Evolutionary conservation across 345 rosid species (phyloP), one percentile per base, ranked within the genome.

Genomic region (Carallia brachiata): DNA sequence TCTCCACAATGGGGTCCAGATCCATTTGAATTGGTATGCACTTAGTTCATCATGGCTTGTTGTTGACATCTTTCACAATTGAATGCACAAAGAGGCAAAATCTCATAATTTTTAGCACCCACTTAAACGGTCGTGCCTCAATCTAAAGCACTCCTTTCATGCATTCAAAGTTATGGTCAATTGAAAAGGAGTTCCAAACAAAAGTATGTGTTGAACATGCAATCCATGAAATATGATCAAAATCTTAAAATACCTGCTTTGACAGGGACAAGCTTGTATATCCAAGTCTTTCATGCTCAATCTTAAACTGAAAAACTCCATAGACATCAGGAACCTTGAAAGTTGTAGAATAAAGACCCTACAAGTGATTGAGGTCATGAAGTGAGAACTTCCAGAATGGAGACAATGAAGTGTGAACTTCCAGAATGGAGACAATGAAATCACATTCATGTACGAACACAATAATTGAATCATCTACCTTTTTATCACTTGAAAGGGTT

Each of bases 311-410:
- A 77, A 85, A 89, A 64, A 86, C 89, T 39, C 90, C 84, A 68
- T 86, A 85, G 4, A 89, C 85, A 83, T 89, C 93, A 32, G 88
- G 89, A 68, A 86, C 91, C 86, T 77, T 82, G 75, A 85, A 86
- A 31, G 88, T 67, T 55, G 88, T 73, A 61, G 70, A 73, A 59
- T 80, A 89, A 50, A 83, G 58, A 64, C 89, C 88, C 87, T 86
- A 84, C 73, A 74, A 65, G 65, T 18, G 65, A 4, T 57, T 7
- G 61, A 19, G 10, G 32, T 39, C 4, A 19, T 2, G n/a, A n/a
- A 27, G 2, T 23, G 32, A 53, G 23, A 53, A 17, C 48, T 36
- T 53, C 39, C 53, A 9, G 30, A 32, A 63, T 18, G 7, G 40
- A 55, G 6, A 40, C 12, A 40, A 16, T 61, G 55, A 30, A 4